A percentile compares a stretch with the other conserved stretches of the same genome.
Evolutionary conservation across 441 rosid species (phyloP).

Genomic region (Gossypium gossypioides): DNA sequence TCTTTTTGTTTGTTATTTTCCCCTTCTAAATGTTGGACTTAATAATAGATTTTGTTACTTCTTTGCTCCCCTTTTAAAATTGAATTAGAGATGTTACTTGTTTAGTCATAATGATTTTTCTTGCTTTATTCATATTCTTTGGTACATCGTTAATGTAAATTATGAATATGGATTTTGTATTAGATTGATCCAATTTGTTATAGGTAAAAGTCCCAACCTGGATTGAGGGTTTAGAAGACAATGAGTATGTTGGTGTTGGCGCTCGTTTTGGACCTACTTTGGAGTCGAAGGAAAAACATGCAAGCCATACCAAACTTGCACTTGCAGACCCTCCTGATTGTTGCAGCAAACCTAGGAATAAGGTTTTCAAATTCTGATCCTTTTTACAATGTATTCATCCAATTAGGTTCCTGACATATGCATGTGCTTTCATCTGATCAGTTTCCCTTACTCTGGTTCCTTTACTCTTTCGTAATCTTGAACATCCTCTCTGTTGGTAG

Average conservation of each 20-base stretch:
- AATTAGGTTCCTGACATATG: neutral
- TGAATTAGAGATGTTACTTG: neutral
- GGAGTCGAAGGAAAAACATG: conserved; percentile 47
- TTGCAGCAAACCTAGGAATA: conserved; percentile 30
- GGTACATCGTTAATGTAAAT: neutral
- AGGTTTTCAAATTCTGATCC: conserved; percentile 31
- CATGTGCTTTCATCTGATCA: neutral
- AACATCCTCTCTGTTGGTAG: conserved; percentile 20
- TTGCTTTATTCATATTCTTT: neutral
- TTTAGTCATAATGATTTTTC: neutral
- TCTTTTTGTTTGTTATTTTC: neutral
- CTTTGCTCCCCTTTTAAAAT: neutral
- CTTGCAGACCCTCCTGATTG: conserved; percentile 47
- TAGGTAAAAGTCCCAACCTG: conserved; percentile 47
- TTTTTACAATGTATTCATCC: neutral
- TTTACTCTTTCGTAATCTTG: conserved; percentile 8
- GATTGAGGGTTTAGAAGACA: conserved; percentile 27
- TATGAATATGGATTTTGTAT: neutral
- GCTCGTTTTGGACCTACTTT: conserved; percentile 48
- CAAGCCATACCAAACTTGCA: conserved; percentile 29
- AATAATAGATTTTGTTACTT: neutral
- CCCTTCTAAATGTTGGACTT: neutral
- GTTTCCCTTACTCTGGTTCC: neutral
- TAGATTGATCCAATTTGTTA: neutral
- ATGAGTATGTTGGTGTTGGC: conserved; percentile 50